These are phyloP conservation scores for Magnolia officinalis DNA, from an alignment of 164 flowering plant species.

Conservation along the genomic window DNA sequence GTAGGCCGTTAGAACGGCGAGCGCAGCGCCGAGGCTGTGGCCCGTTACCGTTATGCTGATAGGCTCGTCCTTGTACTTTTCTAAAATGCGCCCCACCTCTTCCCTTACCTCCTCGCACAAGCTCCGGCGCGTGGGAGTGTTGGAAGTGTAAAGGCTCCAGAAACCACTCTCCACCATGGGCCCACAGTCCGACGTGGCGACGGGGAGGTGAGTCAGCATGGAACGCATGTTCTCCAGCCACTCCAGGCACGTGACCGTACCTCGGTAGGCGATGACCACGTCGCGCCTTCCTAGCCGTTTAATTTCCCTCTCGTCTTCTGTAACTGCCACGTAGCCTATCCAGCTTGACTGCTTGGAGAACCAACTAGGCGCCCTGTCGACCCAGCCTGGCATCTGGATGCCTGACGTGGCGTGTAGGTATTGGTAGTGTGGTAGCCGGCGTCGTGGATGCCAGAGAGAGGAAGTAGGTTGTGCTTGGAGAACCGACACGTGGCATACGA, in stretches of 20 bases:
- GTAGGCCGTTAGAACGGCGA: slow-evolving; percentile 55
- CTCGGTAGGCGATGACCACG: slow-evolving; percentile 63
- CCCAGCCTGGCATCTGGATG: slow-evolving; percentile 56
- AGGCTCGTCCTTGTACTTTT: slow-evolving; percentile 42
- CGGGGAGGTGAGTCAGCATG: slow-evolving; percentile 38
- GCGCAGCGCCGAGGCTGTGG: slow-evolving; percentile 81
- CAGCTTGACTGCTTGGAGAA: slow-evolving; percentile 51
- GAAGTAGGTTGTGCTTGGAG: slow-evolving; percentile 32
- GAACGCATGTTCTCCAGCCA: slow-evolving; percentile 83
- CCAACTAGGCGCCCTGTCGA: slow-evolving; percentile 41
- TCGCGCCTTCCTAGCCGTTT: slow-evolving; percentile 70
- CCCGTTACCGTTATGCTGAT: slow-evolving; percentile 70
- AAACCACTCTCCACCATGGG: slow-evolving; percentile 81
- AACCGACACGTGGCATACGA: slow-evolving; percentile 46
- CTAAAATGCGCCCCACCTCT: slow-evolving; percentile 40
- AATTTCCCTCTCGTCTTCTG: slow-evolving; percentile 56
- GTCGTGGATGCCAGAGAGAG: slow-evolving; percentile 25
- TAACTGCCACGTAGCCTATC: slow-evolving; percentile 83
- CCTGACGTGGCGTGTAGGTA: slow-evolving; percentile 59
- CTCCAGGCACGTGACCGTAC: slow-evolving; percentile 77
- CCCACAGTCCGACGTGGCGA: not conserved
- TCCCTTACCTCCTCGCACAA: slow-evolving; percentile 38
- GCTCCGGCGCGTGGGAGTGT: slow-evolving; percentile 25
- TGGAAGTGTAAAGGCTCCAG: slow-evolving; percentile 60
- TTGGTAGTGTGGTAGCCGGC: slow-evolving; percentile 54